These are phyloP conservation scores for Podospora bellae-mahoneyi DNA, from an alignment of 495 filamentous ascomycete genomes.

Conservation along the genomic window DNA sequence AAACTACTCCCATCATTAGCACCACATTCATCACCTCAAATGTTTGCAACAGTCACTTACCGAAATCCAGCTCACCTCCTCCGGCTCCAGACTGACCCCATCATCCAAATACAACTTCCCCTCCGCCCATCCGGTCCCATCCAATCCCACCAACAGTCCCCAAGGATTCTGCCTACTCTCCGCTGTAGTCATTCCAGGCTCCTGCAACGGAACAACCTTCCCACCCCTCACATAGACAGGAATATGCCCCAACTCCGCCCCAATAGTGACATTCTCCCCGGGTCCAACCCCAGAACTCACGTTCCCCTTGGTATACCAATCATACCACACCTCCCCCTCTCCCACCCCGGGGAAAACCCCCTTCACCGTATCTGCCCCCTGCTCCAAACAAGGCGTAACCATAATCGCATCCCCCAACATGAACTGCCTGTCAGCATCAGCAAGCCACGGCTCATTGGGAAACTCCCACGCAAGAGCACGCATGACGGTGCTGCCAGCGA, in stretches of 20 bases:
- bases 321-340: constrained; percentile 65
- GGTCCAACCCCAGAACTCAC: constrained; percentile 48
- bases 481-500: constrained; percentile 70
- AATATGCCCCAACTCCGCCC: constrained; percentile 74
- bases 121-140: constrained; percentile 52
- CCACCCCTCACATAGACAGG: constrained; percentile 73
- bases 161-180: constrained; percentile 65
- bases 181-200: constrained; percentile 65
- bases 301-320: constrained; percentile 66
- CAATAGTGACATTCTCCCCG: constrained; percentile 67
- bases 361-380: constrained; percentile 61
- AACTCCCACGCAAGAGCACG: constrained; percentile 83
- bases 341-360: constrained; percentile 75
- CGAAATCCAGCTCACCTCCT: constrained; percentile 54
- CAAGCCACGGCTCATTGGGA: constrained; percentile 68
- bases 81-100: constrained; percentile 65
- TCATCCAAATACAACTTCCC: constrained; percentile 81
- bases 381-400: constrained; percentile 68
- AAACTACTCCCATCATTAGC: constrained; percentile 43
- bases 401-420: constrained; percentile 68
- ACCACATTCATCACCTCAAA: constrained; percentile 1
- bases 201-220: constrained; percentile 64
- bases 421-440: constrained; percentile 69
- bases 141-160: constrained; percentile 63
- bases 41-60: constrained; percentile 33